Conservation (phyloP, 2,329 filamentous ascomycete species). For the Neofusicoccum ribis region DNA sequence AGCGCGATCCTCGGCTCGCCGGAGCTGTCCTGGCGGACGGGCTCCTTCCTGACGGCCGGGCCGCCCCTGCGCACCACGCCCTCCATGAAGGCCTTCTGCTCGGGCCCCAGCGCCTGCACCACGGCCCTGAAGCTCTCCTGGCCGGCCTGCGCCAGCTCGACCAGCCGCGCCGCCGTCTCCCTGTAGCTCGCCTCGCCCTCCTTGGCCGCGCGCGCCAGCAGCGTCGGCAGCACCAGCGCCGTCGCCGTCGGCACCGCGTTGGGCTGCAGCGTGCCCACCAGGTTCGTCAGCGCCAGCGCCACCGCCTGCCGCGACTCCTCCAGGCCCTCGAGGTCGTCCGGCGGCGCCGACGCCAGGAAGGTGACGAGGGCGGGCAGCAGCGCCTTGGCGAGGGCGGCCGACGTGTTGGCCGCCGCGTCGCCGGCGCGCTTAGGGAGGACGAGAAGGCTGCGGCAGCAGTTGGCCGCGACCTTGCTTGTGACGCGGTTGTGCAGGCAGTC, state of each 20-base stretch:
- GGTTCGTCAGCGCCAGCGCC: constrained; percentile 73
- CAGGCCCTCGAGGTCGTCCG: constrained; percentile 68
- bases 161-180: constrained; percentile 73
- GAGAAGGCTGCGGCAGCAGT: constrained; percentile 83
- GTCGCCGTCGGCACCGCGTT: constrained; percentile 60
- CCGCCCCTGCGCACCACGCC: constrained; percentile 67
- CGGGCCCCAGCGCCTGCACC: constrained; percentile 68
- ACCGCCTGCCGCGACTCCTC: constrained; percentile 72
- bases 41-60: constrained; percentile 39
- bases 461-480: constrained; percentile 86
- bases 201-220: constrained; percentile 70
- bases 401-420: constrained; percentile 19
- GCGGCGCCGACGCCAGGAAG: constrained; percentile 64
- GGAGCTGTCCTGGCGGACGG: constrained; percentile 54
- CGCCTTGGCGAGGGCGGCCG: constrained; percentile 67
- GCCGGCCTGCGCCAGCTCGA: constrained; percentile 79
- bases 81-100: constrained; percentile 76
- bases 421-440: constrained; percentile 57
- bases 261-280: constrained; percentile 51
- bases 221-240: constrained; percentile 72
- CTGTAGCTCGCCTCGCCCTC: constrained; percentile 60
- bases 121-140: constrained; percentile 72
- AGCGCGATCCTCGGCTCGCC: constrained; percentile 79
- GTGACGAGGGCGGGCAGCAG: constrained; percentile 73
- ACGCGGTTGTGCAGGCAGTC: constrained; percentile 81